Base-by-base conservation (phyloP, 768 basidiomycete species). In the Phanerochaete carnosa region DNA sequence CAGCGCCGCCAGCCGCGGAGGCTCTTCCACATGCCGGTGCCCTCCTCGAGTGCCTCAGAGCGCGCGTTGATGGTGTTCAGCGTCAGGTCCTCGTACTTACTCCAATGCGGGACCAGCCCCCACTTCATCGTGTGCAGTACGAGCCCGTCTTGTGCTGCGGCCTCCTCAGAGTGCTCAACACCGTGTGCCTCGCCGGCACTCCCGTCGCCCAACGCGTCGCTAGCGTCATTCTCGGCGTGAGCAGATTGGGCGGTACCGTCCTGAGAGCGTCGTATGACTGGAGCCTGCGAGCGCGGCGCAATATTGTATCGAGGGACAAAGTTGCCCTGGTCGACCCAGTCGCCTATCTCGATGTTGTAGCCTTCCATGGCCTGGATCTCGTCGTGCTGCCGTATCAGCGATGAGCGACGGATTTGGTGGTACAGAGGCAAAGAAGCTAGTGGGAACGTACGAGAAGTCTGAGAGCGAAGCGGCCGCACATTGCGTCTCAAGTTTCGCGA, bases 11-110 rank as follows among this genome's bases (percentile, higher is more conserved):
- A 83, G 22, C 88, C 89, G 69, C 92, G 90, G 65, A 95, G 81
- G 62, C 83, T 83, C 19, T 76, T 86, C 96, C 96, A 98, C 82
- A 95, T 89, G 0, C 91, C 90, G 3, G 84, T 81, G 23, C 88
- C 83, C 50, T 87, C 83, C 6, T 87, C 69, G 30, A 98, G 78
- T 56, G 87, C 89, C 73, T 98, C 96, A 1, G 86, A 79, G 22
- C 94, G 85, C 0, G 95, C 95, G 65, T 98, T 98, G 62, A 92
- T 96, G 0, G 95, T 97, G 66, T 83, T 92, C 45, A 94, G 74
- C 0, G 79, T 77, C 53, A 82, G 83, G 62, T 88, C 84, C 63
- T 95, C 91, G 57, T 82, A 77, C 69, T 92, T 92, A 69, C 79
- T 84, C 88, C 88, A 95, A 69, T 90, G 86, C 0, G 92, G 93